Evolutionary conservation across 345 rosid species (phyloP).

Genomic region (Heritiera fomes): DNA sequence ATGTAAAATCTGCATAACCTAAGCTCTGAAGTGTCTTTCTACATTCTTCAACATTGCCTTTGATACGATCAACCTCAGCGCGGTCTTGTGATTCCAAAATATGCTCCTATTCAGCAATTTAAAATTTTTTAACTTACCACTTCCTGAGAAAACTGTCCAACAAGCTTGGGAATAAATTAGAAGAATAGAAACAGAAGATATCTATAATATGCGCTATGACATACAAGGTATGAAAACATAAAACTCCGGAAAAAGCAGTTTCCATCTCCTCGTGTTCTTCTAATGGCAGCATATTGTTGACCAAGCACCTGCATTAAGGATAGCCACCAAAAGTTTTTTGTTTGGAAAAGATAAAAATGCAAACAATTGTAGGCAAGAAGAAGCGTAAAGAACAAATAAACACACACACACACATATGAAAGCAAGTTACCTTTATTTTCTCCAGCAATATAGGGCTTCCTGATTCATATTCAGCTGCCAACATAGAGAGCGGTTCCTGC

Average conservation of each 20-base stretch:
- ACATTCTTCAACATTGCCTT: constrained; percentile 82
- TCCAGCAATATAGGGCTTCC: constrained; percentile 88
- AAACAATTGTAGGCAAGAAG: not conserved
- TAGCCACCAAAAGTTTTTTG: constrained; percentile 8
- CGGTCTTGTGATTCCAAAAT: constrained; percentile 76
- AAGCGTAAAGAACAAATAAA: constrained; percentile 3
- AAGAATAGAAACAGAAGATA: not conserved
- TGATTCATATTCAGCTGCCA: constrained; percentile 82
- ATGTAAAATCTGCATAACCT: constrained; percentile 91
- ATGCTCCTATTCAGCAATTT: constrained; percentile 63
- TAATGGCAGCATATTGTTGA: constrained; percentile 67
- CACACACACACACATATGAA: not conserved
- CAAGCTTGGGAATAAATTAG: constrained; percentile 14
- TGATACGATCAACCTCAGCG: constrained; percentile 82
- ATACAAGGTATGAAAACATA: constrained; percentile 95
- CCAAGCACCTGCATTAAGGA: constrained; percentile 56
- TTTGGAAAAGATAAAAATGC: not conserved
- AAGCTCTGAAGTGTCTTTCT: constrained; percentile 86
- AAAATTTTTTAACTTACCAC: constrained; percentile 20
- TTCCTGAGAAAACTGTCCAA: constrained; percentile 13
- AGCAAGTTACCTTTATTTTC: constrained; percentile 74
- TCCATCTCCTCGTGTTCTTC: constrained; percentile 98
- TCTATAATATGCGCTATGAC: constrained; percentile 23
- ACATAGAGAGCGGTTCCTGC: constrained; percentile 86
- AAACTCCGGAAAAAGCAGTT: constrained; percentile 97